These are phyloP conservation scores for Flaveria bidentis DNA, from an alignment of 129 eudicot species.

Conservation along the genomic window DNA sequence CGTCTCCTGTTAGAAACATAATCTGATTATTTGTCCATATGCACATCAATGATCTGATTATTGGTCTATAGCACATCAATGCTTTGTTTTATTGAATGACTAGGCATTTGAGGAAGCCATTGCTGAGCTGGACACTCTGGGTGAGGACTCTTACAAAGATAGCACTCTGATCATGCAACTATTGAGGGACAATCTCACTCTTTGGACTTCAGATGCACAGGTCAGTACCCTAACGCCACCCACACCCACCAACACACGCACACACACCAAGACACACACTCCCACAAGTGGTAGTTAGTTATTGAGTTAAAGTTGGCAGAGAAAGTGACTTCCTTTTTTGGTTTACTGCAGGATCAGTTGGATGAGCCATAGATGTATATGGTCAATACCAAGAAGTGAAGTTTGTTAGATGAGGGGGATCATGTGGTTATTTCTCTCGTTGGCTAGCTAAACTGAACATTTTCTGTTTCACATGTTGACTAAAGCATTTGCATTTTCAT, in stretches of 20 bases:
- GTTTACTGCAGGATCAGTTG: constrained; percentile 13
- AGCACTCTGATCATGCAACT: constrained; percentile 15
- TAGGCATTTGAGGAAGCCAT: constrained; percentile 12
- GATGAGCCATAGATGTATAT: constrained; percentile 14
- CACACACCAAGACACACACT: neutral
- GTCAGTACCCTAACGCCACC: neutral
- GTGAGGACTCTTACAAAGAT: constrained; percentile 9
- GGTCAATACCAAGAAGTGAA: constrained; percentile 2
- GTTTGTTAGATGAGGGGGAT: neutral
- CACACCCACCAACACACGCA: neutral
- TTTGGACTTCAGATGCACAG: constrained; percentile 11
- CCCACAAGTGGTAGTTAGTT: neutral
- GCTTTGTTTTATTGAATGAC: neutral
- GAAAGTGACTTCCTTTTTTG: neutral
- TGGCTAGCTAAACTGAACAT: neutral
- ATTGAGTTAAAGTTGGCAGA: neutral
- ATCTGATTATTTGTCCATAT: neutral
- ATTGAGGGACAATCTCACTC: constrained; percentile 8
- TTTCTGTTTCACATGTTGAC: constrained; percentile 7
- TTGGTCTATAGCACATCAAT: no score
- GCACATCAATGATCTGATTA: neutral
- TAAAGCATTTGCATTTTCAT: neutral
- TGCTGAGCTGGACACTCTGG: constrained; percentile 14
- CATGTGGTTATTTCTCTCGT: neutral
- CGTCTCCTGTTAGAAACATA: neutral